phyloP scores from a whole-genome alignment of 495 filamentous ascomycete species.

The Neurospora sp. region DNA sequence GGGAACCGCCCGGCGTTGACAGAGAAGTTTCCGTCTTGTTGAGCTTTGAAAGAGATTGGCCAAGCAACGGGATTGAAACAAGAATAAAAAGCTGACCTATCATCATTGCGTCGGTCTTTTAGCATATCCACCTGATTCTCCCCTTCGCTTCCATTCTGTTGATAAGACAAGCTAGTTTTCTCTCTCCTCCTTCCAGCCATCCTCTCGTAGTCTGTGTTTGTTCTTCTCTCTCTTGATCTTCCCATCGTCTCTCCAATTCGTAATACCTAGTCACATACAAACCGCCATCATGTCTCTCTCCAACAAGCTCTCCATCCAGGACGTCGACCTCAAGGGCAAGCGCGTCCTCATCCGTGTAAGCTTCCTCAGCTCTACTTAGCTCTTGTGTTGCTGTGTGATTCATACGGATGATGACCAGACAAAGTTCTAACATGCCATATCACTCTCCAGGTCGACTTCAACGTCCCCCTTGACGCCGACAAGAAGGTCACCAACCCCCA shows the following conservation, averaged over 20 bases:
- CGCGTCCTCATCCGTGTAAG: constrained; percentile 91
- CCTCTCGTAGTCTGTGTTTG: background rate
- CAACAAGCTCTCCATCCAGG: constrained; percentile 93
- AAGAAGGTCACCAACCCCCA: constrained; percentile 97
- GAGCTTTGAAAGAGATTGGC: background rate
- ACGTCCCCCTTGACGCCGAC: constrained; percentile 85
- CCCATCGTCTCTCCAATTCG: background rate
- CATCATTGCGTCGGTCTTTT: background rate
- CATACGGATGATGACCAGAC: background rate
- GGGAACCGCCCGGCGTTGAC: background rate
- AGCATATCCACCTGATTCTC: background rate
- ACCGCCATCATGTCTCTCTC: constrained; percentile 80
- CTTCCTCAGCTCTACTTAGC: constrained; percentile 6
- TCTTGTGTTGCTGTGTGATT: background rate
- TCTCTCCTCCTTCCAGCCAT: background rate
- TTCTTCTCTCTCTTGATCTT: background rate
- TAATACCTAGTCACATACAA: background rate
- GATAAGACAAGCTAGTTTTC: background rate
- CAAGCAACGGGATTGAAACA: background rate
- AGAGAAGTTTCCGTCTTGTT: background rate
- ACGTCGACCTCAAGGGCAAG: constrained; percentile 96
- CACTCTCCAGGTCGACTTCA: constrained; percentile 83
- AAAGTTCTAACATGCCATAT: constrained; percentile 5
- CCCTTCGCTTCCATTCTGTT: background rate
- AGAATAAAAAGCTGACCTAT: background rate